Evolutionary conservation across 345 rosid genomes (phyloP), one percentile per base, ranked within the genome.

Genomic region (Punica granatum): DNA sequence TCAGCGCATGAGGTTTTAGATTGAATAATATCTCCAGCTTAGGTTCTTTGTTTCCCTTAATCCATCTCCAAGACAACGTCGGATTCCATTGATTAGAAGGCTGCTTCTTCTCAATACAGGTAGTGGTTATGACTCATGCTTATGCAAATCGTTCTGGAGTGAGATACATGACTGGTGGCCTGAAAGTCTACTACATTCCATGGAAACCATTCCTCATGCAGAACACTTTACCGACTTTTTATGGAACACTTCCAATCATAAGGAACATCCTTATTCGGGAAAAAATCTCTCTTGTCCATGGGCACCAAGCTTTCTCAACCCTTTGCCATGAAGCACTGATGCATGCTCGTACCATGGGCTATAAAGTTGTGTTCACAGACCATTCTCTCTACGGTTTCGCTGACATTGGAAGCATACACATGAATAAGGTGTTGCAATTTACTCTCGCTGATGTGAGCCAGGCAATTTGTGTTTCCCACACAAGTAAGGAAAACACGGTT

Each of bases 281-380:
- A 82, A 86, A 72, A 43, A 89, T 91, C 64, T 83, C 92, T 0
- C 69, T 94, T 61, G 97, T 91, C 76, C 99, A 91, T 65, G 99
- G 95, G 31, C 99, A 94, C 80, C 95, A 88, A 78, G 99, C 99
- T 73, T 91, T 94, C 80, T 94, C 96, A 5, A 91, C 97, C n/a
- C 91, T 94, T 58, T 91, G 92, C 77, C 99, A 94, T 28, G 96
- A 91, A 79, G 94, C 96, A 49, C 64, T 91, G 80, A 94, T 91
- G 97, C 97, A 94, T 2, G 92, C 99, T 3, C 84, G 95, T 3
- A 91, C 92, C 0, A 91, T 89, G 96, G 95, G 97, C 1, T 91
- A 89, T 75, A 94, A 74, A 78, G 96, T 86, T 60, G 92, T 91
- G 7, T 94, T 94, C 58, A 91, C 99, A 6, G 97, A 94, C 78